Evolutionary conservation across 345 rosid genomes (phyloP).

Genomic region (Salix purpurea): DNA sequence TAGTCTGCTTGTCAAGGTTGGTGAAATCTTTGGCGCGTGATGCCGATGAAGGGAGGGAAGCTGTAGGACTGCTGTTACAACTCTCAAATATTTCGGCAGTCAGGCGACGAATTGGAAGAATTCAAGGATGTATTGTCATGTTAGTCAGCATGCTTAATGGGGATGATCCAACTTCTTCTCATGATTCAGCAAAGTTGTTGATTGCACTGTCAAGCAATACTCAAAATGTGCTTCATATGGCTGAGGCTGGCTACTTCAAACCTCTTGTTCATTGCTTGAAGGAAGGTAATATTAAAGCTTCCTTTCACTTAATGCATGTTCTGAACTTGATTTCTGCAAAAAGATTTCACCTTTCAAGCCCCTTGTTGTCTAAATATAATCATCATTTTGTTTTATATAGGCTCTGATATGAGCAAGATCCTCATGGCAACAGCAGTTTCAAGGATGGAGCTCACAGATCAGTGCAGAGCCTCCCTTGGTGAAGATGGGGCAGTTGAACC

Average conservation of each 20-base stretch:
- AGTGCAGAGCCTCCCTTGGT: conserved; percentile 55
- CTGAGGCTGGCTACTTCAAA: conserved; percentile 73
- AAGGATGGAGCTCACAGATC: conserved; percentile 65
- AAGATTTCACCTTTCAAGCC: background rate
- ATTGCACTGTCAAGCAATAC: conserved; percentile 54
- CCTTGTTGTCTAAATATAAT: background rate
- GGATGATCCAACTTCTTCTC: conserved; percentile 47
- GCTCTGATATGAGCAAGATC: conserved; percentile 72
- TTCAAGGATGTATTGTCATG: conserved; percentile 69
- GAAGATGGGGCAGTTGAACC: conserved; percentile 60
- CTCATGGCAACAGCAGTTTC: conserved; percentile 74
- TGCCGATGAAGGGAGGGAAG: conserved; percentile 52
- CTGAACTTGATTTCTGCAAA: background rate
- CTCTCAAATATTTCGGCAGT: conserved; percentile 50
- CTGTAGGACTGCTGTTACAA: conserved; percentile 51
- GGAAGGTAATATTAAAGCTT: conserved; percentile 40
- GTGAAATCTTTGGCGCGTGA: conserved; percentile 63
- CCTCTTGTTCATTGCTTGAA: conserved; percentile 53
- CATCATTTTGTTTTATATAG: conserved; percentile 29
- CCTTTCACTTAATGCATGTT: background rate
- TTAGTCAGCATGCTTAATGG: conserved; percentile 49
- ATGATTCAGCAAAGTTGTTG: conserved; percentile 50
- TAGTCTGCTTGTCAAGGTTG: conserved; percentile 33
- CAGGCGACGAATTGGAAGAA: conserved; percentile 52
- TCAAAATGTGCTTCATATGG: conserved; percentile 75